phyloP scores from a whole-genome alignment of 2,329 filamentous ascomycete genomes.

The Tolypocladium ophioglossoides region DNA sequence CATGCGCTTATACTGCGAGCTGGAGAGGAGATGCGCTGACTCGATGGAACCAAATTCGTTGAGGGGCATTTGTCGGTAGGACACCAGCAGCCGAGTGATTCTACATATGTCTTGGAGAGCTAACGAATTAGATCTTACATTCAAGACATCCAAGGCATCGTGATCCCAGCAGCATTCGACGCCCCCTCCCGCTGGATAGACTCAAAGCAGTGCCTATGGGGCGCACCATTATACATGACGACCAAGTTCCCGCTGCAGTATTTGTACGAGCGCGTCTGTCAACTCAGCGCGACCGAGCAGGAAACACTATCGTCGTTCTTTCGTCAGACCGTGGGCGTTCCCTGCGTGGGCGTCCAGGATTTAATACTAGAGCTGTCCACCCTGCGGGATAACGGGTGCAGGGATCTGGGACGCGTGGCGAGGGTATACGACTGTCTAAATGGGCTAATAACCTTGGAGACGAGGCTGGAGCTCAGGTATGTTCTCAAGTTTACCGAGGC shows the following conservation, averaged over 20 bases:
- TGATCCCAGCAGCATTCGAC: not conserved
- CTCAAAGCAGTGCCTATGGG: slow-evolving; percentile 1
- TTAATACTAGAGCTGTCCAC: not conserved
- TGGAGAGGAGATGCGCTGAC: slow-evolving; percentile 1
- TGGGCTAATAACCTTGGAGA: not conserved
- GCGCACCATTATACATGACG: not conserved
- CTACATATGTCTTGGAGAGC: not conserved
- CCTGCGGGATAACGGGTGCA: not conserved
- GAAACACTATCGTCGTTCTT: slow-evolving; percentile 1
- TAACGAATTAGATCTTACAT: slow-evolving; percentile 1
- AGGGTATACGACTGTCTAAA: slow-evolving; percentile 1
- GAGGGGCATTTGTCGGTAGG: slow-evolving; percentile 5
- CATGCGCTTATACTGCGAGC: slow-evolving; percentile 3
- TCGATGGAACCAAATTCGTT: slow-evolving; percentile 1
- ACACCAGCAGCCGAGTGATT: not conserved
- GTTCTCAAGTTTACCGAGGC: not conserved
- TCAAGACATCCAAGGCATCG: slow-evolving; percentile 4
- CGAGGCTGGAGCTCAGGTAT: not conserved
- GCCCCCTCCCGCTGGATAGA: slow-evolving; percentile 1
- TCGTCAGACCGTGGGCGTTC: not conserved
- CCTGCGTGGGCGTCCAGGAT: not conserved
- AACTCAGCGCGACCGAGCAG: not conserved
- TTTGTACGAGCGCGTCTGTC: not conserved
- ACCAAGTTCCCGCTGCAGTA: slow-evolving; percentile 1
- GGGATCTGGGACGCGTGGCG: not conserved